Evolutionary conservation across 768 basidiomycete genomes (phyloP).

Genomic region (Infundibulicybe gibba): DNA sequence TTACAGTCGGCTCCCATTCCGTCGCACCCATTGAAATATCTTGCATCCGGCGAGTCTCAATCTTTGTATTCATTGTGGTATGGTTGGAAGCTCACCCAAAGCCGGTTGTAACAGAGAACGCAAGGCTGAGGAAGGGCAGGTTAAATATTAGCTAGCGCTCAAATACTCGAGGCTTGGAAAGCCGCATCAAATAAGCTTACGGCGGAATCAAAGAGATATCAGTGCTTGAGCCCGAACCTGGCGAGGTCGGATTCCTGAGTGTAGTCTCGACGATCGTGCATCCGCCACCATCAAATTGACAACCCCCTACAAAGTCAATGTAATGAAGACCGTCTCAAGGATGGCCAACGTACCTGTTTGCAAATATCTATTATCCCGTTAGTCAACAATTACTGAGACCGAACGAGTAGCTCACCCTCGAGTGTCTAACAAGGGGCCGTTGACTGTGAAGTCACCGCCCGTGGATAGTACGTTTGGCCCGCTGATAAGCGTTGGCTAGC

Average conservation of each 20-base stretch:
- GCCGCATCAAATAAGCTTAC: conserved; percentile 18
- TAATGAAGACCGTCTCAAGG: neutral
- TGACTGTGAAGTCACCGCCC: conserved; percentile 21
- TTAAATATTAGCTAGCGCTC: conserved; percentile 11
- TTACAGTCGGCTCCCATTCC: conserved; percentile 39
- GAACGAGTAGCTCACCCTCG: conserved; percentile 27
- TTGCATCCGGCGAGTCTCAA: conserved; percentile 5
- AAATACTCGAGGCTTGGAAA: no score
- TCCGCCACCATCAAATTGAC: conserved; percentile 33
- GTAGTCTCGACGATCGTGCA: conserved; percentile 36
- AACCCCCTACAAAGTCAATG: conserved; percentile 17
- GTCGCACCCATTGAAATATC: conserved; percentile 41
- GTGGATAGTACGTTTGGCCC: conserved; percentile 23
- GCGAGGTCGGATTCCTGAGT: conserved; percentile 24
- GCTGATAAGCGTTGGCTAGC: conserved; percentile 25
- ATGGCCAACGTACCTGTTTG: conserved; percentile 16
- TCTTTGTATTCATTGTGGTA: neutral
- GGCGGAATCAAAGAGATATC: conserved; percentile 37
- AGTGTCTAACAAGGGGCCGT: conserved; percentile 23
- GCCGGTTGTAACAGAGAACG: conserved; percentile 35
- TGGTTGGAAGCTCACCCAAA: conserved; percentile 27
- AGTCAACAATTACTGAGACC: neutral
- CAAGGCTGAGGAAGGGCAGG: conserved; percentile 21
- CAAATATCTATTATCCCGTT: conserved; percentile 16
- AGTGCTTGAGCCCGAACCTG: conserved; percentile 28